Evolutionary conservation across 1,139 yeast species (phyloP), one percentile per base, ranked within the genome.

Genomic region (Blastobotrys indianensis): DNA sequence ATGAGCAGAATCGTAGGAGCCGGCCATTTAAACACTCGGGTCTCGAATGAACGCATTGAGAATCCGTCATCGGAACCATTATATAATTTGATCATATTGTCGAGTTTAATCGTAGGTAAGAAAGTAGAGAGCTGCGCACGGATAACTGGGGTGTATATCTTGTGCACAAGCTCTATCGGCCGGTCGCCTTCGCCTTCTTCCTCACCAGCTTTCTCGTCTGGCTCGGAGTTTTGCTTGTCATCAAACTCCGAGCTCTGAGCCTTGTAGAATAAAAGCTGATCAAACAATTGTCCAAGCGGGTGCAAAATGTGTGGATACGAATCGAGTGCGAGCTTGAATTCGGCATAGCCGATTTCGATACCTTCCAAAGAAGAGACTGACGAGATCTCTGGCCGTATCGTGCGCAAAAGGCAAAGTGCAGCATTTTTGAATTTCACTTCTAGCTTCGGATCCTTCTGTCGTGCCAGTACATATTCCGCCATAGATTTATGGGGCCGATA

Each of bases 21-120:
- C 54, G 77, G 80, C 96, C 97, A 90, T 59, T 87, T 86, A 68
- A 86, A 82, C 0, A 83, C 85, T 54, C 83, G 86, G 51, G 82
- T 76, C 63, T 90, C 95, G 49, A 90, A 74, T 0, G 96, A 83
- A 37, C 95, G 69, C 73, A 90, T 84, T 0, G 96, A 85, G 59
- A 85, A 90, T 1, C 97, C 97, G 17, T 80, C 73, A 42, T 76
- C 78, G 4, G 88, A 70, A 0, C 95, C 97, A 11, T 77, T 71
- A 57, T 82, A 90, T 7, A 90, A 72, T 55, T 76, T 79, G 44
- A 81, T 73, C 51, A 84, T 65, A 48, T 80, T 52, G 15, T 62
- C 60, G 30, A 55, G 54, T 16, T 40, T 33, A 1, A n/a, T 58
- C 32, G 1, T 47, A 47, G 34, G 25, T 8, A n/a, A 15, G 34